Evolutionary conservation across 805 yeast genomes (phyloP).

Genomic region (Starmerella potacharoeniae): DNA sequence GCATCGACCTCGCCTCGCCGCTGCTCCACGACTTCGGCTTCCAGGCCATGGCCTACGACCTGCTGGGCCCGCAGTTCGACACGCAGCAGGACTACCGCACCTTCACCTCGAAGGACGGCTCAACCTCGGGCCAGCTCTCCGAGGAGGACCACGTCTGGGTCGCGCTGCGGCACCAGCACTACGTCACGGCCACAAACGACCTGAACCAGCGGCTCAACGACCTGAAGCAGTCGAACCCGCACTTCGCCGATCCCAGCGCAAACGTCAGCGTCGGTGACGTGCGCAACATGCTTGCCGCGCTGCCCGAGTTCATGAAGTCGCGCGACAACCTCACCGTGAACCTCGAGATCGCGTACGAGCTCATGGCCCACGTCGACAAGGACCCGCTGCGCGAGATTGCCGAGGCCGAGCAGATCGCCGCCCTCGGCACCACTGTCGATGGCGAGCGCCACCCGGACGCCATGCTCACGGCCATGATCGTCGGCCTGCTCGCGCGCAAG

Average conservation of each 20-base stretch:
- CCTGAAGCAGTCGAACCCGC: constrained; percentile 59
- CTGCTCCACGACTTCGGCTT: constrained; percentile 80
- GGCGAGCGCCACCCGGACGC: constrained; percentile 30
- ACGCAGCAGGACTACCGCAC: constrained; percentile 17
- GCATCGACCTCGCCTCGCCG: constrained; percentile 74
- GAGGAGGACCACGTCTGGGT: constrained; percentile 64
- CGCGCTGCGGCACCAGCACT: constrained; percentile 59
- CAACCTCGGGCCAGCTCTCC: constrained; percentile 36
- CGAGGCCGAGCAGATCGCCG: constrained; percentile 75
- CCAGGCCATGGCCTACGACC: constrained; percentile 84
- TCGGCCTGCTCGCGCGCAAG: constrained; percentile 44
- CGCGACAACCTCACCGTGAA: constrained; percentile 30
- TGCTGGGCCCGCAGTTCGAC: constrained; percentile 27
- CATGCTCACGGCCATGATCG: constrained; percentile 37
- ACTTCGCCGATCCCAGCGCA: constrained; percentile 55
- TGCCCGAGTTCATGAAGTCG: constrained; percentile 30
- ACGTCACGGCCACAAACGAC: constrained; percentile 58
- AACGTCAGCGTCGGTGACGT: constrained; percentile 60
- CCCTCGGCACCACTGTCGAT: constrained; percentile 58
- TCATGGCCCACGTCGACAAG: constrained; percentile 48
- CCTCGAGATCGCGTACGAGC: constrained; percentile 41
- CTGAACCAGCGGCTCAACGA: constrained; percentile 49
- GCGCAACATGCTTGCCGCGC: constrained; percentile 49
- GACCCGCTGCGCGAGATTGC: constrained; percentile 59
- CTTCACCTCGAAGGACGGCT: constrained; percentile 3